These are phyloP conservation scores for Oxalis stricta DNA, from an alignment of 441 rosid genomes.

Conservation along the genomic window DNA sequence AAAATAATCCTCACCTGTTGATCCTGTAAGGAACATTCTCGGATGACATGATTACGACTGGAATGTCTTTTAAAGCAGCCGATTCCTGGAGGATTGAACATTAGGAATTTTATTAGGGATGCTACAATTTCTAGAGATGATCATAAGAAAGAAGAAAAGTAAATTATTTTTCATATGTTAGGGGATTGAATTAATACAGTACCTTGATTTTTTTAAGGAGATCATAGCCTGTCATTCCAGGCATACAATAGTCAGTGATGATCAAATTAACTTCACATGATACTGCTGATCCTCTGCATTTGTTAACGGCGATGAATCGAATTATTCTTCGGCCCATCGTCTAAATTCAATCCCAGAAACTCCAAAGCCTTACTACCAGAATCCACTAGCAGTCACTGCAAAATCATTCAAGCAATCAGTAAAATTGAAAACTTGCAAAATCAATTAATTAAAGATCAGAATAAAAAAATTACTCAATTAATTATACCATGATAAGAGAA, in stretches of 20 bases:
- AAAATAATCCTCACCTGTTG: slow-evolving; percentile 17
- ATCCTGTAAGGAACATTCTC: slow-evolving; percentile 65
- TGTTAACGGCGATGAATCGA: slow-evolving; percentile 18
- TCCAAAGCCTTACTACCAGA: slow-evolving; percentile 84
- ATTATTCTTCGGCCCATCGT: slow-evolving; percentile 8
- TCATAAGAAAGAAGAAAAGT: neutral
- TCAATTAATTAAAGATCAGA: neutral
- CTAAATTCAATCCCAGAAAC: slow-evolving; percentile 45
- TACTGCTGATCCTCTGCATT: slow-evolving; percentile 15
- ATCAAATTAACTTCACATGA: slow-evolving; percentile 47
- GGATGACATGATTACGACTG: slow-evolving; percentile 74
- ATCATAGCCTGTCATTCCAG: slow-evolving; percentile 88
- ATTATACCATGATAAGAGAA: slow-evolving; percentile 58
- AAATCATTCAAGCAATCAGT: neutral
- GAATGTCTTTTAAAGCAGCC: slow-evolving; percentile 36
- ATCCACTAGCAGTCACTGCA: slow-evolving; percentile 78
- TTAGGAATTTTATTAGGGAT: too few species aligned
- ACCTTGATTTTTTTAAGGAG: slow-evolving; percentile 72
- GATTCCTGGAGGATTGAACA: slow-evolving; percentile 55
- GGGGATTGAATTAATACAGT: too few species aligned
- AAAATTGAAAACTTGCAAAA: neutral
- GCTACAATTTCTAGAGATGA: too few species aligned
- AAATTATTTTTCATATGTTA: too few species aligned
- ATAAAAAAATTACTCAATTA: neutral
- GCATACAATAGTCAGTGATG: slow-evolving; percentile 88